Percentiles rank a stretch among this genome's conserved stretches.
phyloP scores from a whole-genome alignment of 2,329 filamentous ascomycete genomes.

The Nemania sp. region DNA sequence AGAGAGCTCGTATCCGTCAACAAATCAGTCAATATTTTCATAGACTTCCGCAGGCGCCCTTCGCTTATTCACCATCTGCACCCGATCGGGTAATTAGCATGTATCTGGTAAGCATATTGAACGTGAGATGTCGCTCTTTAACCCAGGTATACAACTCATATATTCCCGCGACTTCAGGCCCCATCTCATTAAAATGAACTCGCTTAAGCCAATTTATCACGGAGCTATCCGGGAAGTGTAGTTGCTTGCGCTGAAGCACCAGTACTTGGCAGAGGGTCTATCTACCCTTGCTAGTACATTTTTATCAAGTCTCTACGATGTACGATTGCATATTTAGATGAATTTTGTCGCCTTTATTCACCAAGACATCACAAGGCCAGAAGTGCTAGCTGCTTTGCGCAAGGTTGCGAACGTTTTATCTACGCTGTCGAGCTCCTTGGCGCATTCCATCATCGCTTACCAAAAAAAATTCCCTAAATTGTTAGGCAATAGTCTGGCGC shows the following conservation, averaged over 20 bases:
- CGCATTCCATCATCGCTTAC: no score
- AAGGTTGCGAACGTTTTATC: no score
- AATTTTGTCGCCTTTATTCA: no score
- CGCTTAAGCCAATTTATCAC: constrained; percentile 32
- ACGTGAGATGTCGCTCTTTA: constrained; percentile 33
- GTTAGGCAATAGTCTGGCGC: no score
- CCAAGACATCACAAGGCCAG: no score
- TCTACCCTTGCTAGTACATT: constrained; percentile 29
- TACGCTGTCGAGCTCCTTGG: no score
- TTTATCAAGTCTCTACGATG: constrained; percentile 1
- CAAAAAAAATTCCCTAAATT: no score
- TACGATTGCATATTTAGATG: no score
- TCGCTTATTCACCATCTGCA: no score
- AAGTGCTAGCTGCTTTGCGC: no score
- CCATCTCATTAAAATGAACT: constrained; percentile 38
- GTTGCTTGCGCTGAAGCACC: constrained; percentile 33
- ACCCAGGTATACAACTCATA: constrained; percentile 35
- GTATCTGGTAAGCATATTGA: constrained; percentile 31
- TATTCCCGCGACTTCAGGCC: constrained; percentile 33
- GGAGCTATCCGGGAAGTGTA: constrained; percentile 34
- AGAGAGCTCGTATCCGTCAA: constrained; percentile 35
- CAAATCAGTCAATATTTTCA: no score
- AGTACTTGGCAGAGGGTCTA: constrained; percentile 4
- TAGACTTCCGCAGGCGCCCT: constrained; percentile 22
- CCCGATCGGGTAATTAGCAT: constrained; percentile 32